phyloP scores from a whole-genome alignment of 306 rosid species.

The Medicago ruthenica region DNA sequence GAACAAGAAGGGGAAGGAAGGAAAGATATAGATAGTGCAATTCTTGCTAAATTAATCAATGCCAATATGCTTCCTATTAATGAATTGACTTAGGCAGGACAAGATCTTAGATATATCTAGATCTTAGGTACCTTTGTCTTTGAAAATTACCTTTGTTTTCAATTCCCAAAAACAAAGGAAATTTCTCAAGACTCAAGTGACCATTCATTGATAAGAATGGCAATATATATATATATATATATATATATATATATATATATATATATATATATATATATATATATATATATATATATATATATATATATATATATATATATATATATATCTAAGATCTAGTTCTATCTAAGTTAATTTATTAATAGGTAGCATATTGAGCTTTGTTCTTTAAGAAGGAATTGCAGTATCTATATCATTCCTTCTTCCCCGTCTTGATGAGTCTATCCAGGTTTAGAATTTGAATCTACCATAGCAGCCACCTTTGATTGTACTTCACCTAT shows the following conservation, averaged over 20 bases:
- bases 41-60: too few relatives aligned
- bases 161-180: too few relatives aligned
- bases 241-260: constrained; percentile 65
- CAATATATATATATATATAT: constrained; percentile 76
- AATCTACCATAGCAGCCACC: background rate
- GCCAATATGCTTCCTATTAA: too few relatives aligned
- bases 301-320: constrained; percentile 67
- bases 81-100: too few relatives aligned
- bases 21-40: too few relatives aligned
- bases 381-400: constrained; percentile 16
- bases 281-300: constrained; percentile 71
- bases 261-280: constrained; percentile 70
- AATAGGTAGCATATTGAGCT: constrained; percentile 81
- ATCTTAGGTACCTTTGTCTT: too few relatives aligned
- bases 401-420: too few relatives aligned
- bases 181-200: constrained; percentile 65
- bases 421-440: too few relatives aligned
- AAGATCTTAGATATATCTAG: too few relatives aligned
- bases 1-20: too few relatives aligned
- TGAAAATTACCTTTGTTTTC: too few relatives aligned
- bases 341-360: constrained; percentile 70
- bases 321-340: constrained; percentile 53
- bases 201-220: constrained; percentile 91
- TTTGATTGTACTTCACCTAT: constrained; percentile 82
- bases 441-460: too few relatives aligned